These are phyloP conservation scores for Silene latifolia DNA, from an alignment of 148 eudicot species.

Conservation along the genomic window DNA sequence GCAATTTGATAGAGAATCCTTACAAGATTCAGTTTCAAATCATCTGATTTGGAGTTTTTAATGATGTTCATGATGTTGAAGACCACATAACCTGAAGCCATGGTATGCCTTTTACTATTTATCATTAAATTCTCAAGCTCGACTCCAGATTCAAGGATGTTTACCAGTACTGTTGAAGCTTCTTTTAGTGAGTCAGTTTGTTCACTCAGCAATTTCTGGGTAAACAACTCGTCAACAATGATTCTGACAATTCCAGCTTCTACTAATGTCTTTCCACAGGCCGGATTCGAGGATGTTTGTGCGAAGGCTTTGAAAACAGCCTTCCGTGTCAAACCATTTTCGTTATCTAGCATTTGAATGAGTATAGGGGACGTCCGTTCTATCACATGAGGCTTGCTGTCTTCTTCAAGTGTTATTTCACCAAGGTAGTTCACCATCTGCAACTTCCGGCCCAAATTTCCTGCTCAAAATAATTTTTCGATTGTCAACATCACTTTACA, in stretches of 20 bases:
- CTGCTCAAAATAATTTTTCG: conserved; percentile 28
- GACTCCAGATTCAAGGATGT: conserved; percentile 65
- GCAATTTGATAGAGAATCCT: conserved; percentile 53
- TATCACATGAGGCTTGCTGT: conserved; percentile 45
- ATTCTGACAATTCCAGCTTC: conserved; percentile 53
- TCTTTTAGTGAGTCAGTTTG: conserved; percentile 47
- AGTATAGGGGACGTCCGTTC: conserved; percentile 63
- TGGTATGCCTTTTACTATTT: conserved; percentile 44
- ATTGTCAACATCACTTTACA: not conserved
- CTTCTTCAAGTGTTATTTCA: conserved; percentile 55
- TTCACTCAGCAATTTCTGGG: conserved; percentile 36
- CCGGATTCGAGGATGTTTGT: conserved; percentile 49
- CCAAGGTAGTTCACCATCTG: conserved; percentile 72
- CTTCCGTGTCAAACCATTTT: conserved; percentile 42
- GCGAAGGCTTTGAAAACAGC: conserved; percentile 57
- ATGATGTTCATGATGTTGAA: conserved; percentile 50
- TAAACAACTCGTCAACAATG: conserved; percentile 59
- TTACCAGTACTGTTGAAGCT: conserved; percentile 72
- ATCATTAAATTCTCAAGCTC: conserved; percentile 45
- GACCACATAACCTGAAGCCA: conserved; percentile 52
- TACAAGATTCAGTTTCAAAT: conserved; percentile 53
- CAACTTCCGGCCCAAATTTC: conserved; percentile 53
- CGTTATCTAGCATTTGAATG: conserved; percentile 55
- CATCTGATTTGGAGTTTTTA: conserved; percentile 50
- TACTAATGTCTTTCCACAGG: conserved; percentile 47